Conservation (phyloP, 176 grass and related monocot species). For the Oryza brachyantha region DNA sequence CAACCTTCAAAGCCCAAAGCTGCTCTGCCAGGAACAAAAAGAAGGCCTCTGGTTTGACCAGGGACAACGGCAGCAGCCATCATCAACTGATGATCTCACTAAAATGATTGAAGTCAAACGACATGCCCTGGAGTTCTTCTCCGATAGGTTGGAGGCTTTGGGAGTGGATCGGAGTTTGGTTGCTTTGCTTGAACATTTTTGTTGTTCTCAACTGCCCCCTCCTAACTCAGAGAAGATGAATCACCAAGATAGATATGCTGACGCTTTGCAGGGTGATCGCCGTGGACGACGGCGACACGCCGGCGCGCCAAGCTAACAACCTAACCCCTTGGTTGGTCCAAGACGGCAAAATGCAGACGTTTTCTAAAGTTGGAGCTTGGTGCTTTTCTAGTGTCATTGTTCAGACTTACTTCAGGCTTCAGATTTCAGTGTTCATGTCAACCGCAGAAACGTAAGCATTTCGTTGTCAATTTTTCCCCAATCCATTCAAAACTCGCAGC, state of each 20-base stretch:
- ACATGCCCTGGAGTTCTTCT: slow-evolving; percentile 5
- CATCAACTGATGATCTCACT: slow-evolving; percentile 3
- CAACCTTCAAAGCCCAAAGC: slow-evolving; percentile 24
- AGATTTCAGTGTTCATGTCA: not conserved
- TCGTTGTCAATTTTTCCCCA: not conserved
- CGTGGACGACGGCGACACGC: not conserved
- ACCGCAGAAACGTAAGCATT: not conserved
- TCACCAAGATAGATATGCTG: not conserved
- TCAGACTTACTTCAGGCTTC: not conserved
- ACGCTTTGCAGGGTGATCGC: not conserved
- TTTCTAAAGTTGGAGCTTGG: not conserved
- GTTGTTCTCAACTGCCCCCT: slow-evolving; percentile 49
- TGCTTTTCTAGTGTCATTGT: not conserved
- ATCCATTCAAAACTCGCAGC: not conserved
- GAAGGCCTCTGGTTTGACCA: not conserved
- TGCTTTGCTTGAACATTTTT: slow-evolving; percentile 22
- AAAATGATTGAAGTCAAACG: slow-evolving; percentile 27
- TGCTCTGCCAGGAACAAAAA: not conserved
- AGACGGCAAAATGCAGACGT: not conserved
- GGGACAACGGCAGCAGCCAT: not conserved
- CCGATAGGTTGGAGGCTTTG: not conserved
- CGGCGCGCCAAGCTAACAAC: slow-evolving; percentile 24
- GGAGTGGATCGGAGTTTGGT: slow-evolving; percentile 26
- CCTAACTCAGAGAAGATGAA: slow-evolving; percentile 32
- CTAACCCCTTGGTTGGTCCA: slow-evolving; percentile 23